phyloP scores from a whole-genome alignment of 139 green algal genomes.

The Desmodesmus armatus region DNA sequence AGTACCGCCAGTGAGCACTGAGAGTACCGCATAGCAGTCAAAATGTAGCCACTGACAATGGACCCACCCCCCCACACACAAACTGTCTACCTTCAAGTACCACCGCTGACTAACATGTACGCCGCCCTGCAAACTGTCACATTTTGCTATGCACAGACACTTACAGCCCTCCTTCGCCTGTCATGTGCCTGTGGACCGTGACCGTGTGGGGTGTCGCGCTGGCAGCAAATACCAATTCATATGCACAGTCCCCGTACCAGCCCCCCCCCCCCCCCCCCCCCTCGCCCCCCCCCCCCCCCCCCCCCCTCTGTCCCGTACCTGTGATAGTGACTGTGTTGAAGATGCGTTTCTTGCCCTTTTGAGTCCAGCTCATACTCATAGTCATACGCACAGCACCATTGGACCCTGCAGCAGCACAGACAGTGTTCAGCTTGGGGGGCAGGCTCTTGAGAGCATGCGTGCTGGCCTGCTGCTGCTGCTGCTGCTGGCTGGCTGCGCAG shows the following conservation, averaged over 20 bases:
- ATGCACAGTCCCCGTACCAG: neutral
- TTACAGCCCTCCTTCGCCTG: neutral
- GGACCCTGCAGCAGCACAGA: conserved; percentile 19
- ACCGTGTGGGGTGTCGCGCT: neutral
- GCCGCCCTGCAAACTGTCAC: neutral
- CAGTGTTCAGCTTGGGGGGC: too few relatives aligned
- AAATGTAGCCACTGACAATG: too few relatives aligned
- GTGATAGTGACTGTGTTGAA: conserved; percentile 77
- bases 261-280: too few relatives aligned
- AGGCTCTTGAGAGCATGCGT: conserved; percentile 69
- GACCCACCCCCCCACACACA: neutral
- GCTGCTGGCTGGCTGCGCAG: neutral
- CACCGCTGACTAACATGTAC: neutral
- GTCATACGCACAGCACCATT: conserved; percentile 61
- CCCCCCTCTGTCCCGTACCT: neutral
- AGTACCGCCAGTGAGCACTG: too few relatives aligned
- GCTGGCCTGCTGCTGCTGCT: conserved; percentile 76
- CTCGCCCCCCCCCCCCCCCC: too few relatives aligned
- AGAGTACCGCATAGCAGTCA: too few relatives aligned
- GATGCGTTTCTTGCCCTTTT: conserved; percentile 83
- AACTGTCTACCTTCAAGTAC: neutral
- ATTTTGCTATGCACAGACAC: neutral
- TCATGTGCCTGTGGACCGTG: neutral
- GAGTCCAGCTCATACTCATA: conserved; percentile 87
- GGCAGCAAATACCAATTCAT: neutral